phyloP scores from a whole-genome alignment of 805 yeast species.

The Myxozyma nipponensis region DNA sequence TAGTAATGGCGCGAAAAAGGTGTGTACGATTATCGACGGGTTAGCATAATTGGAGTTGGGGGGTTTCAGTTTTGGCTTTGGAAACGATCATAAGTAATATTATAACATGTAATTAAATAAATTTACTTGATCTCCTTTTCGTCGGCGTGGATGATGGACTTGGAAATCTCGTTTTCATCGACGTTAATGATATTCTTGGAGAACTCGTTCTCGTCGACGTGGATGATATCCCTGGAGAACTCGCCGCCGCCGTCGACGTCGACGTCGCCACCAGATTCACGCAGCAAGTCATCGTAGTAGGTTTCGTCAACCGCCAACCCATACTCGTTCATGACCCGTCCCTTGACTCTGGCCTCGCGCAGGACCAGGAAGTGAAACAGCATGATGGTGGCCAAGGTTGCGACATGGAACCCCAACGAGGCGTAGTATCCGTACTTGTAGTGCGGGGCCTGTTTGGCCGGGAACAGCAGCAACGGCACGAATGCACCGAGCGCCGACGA shows the following conservation, averaged over 20 bases:
- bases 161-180: neutral
- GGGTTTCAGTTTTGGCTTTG: neutral
- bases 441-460: conserved; percentile 33
- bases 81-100: neutral
- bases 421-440: conserved; percentile 28
- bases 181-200: no score
- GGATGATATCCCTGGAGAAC: neutral
- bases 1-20: neutral
- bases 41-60: neutral
- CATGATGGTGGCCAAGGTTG: neutral
- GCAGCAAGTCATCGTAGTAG: neutral
- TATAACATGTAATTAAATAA: no score
- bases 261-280: conserved; percentile 2
- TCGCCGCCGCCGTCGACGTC: neutral
- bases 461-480: conserved; percentile 44
- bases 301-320: conserved; percentile 4
- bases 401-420: conserved; percentile 2
- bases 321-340: conserved; percentile 5
- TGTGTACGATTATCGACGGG: neutral
- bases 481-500: conserved; percentile 38
- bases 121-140: no score
- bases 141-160: neutral
- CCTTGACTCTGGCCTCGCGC: conserved; percentile 5
- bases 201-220: neutral
- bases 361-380: conserved; percentile 1